Evolutionary conservation across 2,329 filamentous ascomycete species (phyloP).

Genomic region (Talaromyces albobiverticillius): DNA sequence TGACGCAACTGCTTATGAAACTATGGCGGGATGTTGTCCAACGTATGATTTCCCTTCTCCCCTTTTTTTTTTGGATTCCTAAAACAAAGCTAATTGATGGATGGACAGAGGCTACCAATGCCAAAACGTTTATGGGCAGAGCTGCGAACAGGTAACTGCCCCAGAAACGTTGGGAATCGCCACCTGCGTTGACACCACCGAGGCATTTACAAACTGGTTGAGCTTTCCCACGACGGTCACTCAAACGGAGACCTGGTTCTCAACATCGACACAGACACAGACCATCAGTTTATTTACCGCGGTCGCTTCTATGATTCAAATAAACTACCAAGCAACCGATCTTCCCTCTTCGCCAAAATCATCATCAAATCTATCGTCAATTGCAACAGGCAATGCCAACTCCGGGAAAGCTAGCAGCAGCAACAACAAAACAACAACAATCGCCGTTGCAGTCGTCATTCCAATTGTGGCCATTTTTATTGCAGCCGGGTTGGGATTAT

Average conservation of each 20-base stretch:
- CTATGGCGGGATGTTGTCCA: slow-evolving; percentile 7
- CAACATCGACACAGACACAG: not conserved
- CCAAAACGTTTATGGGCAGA: too few species aligned
- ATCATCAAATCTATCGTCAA: not conserved
- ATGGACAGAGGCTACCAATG: not conserved
- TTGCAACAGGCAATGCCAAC: not conserved
- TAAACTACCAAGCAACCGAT: slow-evolving; percentile 3
- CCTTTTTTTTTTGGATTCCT: too few species aligned
- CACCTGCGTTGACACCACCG: not conserved
- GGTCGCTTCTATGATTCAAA: not conserved
- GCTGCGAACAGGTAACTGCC: not conserved
- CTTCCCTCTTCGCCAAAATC: not conserved
- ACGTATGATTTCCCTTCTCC: not conserved
- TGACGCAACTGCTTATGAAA: not conserved
- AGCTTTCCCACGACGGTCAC: not conserved
- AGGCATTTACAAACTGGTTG: too few species aligned
- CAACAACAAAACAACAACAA: slow-evolving; percentile 3
- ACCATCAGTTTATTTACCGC: not conserved
- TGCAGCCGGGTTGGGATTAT: not conserved
- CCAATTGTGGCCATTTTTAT: not conserved
- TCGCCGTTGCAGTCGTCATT: slow-evolving; percentile 4
- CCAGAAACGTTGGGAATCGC: too few species aligned
- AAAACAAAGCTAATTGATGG: not conserved
- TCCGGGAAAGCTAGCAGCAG: not conserved
- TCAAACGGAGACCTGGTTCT: too few species aligned